Percentiles rank a stretch among this genome's conserved stretches.
These are phyloP conservation scores for Acanthamoeba royreba DNA, from an alignment of 208 protist genomes.

Conservation along the genomic window DNA sequence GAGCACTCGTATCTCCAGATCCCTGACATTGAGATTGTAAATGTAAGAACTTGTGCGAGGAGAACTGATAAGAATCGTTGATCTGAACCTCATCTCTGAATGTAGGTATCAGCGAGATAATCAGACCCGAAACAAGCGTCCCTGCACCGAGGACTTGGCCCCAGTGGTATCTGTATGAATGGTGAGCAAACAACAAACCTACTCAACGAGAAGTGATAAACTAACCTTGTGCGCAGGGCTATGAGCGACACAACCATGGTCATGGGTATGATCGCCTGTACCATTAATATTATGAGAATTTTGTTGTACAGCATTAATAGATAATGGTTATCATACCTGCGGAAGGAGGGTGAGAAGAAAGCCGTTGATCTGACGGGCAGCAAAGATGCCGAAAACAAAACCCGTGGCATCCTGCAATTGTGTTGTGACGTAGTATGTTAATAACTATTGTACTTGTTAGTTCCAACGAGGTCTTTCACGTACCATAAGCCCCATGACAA, in stretches of 20 bases:
- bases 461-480: not conserved
- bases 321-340: not conserved
- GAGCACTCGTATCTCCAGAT: not conserved
- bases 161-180: not conserved
- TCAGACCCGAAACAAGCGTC: not conserved
- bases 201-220: too few species aligned
- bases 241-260: not conserved
- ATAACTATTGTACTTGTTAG: not conserved
- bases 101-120: not conserved
- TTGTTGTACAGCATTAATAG: not conserved
- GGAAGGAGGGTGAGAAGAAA: constrained; percentile 32
- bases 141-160: not conserved
- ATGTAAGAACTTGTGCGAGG: too few species aligned
- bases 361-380: constrained; percentile 15
- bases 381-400: constrained; percentile 39
- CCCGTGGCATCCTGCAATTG: not conserved
- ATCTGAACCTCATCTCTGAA: not conserved
- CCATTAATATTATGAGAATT: not conserved
- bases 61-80: not conserved
- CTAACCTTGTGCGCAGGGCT: not conserved
- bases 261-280: constrained; percentile 40
- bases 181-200: not conserved
- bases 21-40: too few species aligned
- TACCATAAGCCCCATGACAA: constrained; percentile 37
- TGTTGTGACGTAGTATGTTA: not conserved